phyloP scores from a whole-genome alignment of 2,329 filamentous ascomycete genomes.

The Lachnellula subtilissima region DNA sequence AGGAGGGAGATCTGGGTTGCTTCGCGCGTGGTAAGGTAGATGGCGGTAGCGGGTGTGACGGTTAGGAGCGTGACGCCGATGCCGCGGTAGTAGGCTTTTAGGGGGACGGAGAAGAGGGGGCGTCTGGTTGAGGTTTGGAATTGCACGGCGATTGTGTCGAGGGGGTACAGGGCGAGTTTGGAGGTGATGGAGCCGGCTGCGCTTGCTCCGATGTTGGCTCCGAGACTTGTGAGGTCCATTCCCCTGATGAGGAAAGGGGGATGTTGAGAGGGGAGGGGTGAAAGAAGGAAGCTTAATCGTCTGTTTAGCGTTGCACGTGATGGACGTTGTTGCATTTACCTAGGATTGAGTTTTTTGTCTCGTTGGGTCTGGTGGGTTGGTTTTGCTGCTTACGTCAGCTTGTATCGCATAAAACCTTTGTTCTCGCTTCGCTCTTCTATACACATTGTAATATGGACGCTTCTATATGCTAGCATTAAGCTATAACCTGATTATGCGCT shows the following conservation, averaged over 20 bases:
- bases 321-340: no score
- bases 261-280: no score
- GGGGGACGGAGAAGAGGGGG: conserved; percentile 18
- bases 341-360: no score
- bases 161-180: conserved; percentile 16
- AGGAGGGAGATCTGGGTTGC: conserved; percentile 16
- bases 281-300: no score
- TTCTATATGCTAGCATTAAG: no score
- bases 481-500: no score
- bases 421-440: no score
- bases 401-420: no score
- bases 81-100: conserved; percentile 19
- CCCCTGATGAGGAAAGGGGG: background rate
- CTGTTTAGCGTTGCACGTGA: no score
- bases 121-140: conserved; percentile 18
- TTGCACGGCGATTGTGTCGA: conserved; percentile 22
- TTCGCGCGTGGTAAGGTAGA: conserved; percentile 17
- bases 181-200: conserved; percentile 18
- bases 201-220: conserved; percentile 18
- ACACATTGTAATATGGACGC: no score
- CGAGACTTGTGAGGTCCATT: conserved; percentile 16
- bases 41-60: conserved; percentile 18
- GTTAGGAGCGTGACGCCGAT: conserved; percentile 18
- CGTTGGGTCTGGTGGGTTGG: no score
- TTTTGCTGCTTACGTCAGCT: no score